These are phyloP conservation scores for Calcarisporium arbuscula DNA, from an alignment of 2,329 filamentous ascomycete species.

Conservation along the genomic window DNA sequence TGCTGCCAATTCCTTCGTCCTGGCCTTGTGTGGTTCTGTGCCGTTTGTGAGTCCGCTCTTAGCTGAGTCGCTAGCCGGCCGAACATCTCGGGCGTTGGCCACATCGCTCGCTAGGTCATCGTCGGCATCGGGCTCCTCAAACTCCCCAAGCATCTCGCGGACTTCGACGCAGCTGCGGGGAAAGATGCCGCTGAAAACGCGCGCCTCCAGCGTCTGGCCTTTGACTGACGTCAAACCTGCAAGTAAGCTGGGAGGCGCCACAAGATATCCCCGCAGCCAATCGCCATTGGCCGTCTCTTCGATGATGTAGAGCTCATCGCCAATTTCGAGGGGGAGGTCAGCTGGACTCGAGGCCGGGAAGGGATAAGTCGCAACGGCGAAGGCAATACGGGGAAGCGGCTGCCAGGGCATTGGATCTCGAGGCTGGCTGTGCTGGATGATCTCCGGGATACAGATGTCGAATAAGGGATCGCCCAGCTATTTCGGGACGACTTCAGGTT, in stretches of 20 bases:
- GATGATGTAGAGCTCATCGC: slow-evolving; percentile 98
- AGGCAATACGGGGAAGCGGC: slow-evolving; percentile 93
- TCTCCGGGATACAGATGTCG: not conserved
- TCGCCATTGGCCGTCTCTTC: slow-evolving; percentile 87
- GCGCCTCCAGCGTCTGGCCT: slow-evolving; percentile 87
- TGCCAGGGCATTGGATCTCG: slow-evolving; percentile 78
- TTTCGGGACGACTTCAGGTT: not conserved
- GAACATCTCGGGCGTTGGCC: slow-evolving; percentile 17
- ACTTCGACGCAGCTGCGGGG: slow-evolving; percentile 92
- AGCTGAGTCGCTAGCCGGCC: slow-evolving; percentile 41
- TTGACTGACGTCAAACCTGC: slow-evolving; percentile 86
- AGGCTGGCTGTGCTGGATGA: slow-evolving; percentile 4
- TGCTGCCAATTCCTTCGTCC: slow-evolving; percentile 21
- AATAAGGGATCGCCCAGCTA: slow-evolving; percentile 2
- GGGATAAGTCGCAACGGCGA: slow-evolving; percentile 92
- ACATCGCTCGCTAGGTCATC: slow-evolving; percentile 30
- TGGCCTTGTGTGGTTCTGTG: slow-evolving; percentile 29
- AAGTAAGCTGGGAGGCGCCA: slow-evolving; percentile 87
- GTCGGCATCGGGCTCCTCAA: slow-evolving; percentile 46
- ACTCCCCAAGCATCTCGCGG: slow-evolving; percentile 80
- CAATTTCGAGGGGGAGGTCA: slow-evolving; percentile 93
- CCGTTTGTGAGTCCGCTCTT: slow-evolving; percentile 44
- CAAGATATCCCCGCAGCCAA: slow-evolving; percentile 93
- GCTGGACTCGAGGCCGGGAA: slow-evolving; percentile 81
- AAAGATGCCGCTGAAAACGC: slow-evolving; percentile 98